Evolutionary conservation across 2,329 filamentous ascomycete genomes (phyloP), one percentile per base, ranked within the genome.

Genomic region (Lecanoromycetidae sp.): DNA sequence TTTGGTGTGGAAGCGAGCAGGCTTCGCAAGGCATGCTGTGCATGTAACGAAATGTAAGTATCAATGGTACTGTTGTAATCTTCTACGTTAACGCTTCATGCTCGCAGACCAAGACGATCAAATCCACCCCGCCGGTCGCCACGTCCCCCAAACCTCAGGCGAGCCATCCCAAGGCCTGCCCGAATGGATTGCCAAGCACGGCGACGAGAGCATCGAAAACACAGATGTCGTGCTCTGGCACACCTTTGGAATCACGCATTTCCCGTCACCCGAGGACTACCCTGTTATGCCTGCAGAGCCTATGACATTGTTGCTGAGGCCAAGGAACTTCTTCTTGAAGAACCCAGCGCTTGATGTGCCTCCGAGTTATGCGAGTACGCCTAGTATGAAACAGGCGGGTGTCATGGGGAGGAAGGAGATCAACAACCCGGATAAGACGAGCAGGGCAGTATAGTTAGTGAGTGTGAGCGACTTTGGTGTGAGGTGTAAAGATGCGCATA

Each of bases 161-260:
- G 80, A 87, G 55, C 82, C 83, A 0, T 83, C 82, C 0, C 66
- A 68, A 34, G 86, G 86, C 26, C 68, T 93, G 2, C 81, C 83
- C 0, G 72, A 79, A 55, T 90, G 85, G 86, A 82, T 91, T 55
- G 67, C 70, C 15, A 78, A 77, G 20, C 77, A 87, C 51, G 79
- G 83, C 10, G 68, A 67, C 37, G 77, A 75, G 48, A 75, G 70
- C 22, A 79, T 94, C 55, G 84, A 83, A 46, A 83, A 94, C 69
- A 84, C 80, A 0, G 85, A 95, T 61, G 68, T 94, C 25, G 87
- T 95, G 1, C 75, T 94, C 13, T 95, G 87, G 87, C 87, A 94
- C 66, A 94, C 87, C 0, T 95, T 94, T 58, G 88, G 88, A 29
- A 72, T 94, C 29, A 90, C 83, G 0, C 88, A 94, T 62, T 90